Evolutionary conservation across 108 stramenopile genomes (phyloP), one percentile per base, ranked within the genome.

Genomic region (Licmophora abbreviata): DNA sequence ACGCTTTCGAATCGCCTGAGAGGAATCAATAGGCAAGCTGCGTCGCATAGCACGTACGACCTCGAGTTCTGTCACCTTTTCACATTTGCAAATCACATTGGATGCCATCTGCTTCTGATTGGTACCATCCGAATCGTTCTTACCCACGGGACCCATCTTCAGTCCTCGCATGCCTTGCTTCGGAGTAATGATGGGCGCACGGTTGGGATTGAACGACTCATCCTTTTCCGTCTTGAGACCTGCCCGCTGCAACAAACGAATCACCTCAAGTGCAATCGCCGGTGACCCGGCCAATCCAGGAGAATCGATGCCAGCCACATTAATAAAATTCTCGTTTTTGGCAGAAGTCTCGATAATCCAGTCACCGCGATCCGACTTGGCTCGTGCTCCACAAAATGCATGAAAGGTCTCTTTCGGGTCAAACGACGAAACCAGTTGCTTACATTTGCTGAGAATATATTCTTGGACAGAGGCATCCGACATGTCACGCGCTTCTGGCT

Each of bases 231-330:
- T 62, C 18, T 61, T 27, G 9, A 75, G 54, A 4, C 85, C 85
- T 20, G 75, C 69, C 33, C 73, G 56, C 55, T 73, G 51, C 42
- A 87, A 59, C 24, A 87, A 41, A 23, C 57, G 50, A 1, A 87
- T 70, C 6, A 87, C 85, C 28, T 83, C 76, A 20, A 87, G 32
- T 21, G 85, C 81, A 66, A 87, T 83, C 9, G 85, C 85, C 0
- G 85, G 85, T 17, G 76, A 72, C 29, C 85, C 85, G 14, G 85
- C 85, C 31, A 87, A 51, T 3, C 85, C 85, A 2, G 85, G 85
- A 9, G 69, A 71, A 42, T 87, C 85, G 32, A 87, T 87, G 1
- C 85, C 85, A 14, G 81, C 81, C 4, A 78, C 85, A 31, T 87
- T 81, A 58, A 86, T 80, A 56, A 86, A 77, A 48, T 63, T 61